Evolutionary conservation across 1,284 basidiomycete genomes (phyloP), one percentile per base, ranked within the genome.

Genomic region (Xerocomus nothofagi): DNA sequence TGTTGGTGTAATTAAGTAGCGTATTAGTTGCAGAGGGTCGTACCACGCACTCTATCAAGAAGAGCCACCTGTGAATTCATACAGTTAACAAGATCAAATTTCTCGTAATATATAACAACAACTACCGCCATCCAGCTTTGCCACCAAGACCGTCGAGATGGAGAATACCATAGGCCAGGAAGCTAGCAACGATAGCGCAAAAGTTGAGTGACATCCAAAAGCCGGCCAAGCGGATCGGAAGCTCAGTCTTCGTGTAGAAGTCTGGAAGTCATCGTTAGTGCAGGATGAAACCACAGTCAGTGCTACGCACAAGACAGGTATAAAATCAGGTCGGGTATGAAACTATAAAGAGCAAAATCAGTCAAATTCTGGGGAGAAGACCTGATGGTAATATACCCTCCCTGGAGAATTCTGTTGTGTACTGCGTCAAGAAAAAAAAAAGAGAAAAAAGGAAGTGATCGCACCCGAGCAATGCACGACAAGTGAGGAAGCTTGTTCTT

Each of bases 81-180:
- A 17, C 0, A 3, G 15, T 14, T 3, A 15, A 30, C 6, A 24
- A 23, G 10, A 18, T 39, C 3, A 30, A 10, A 26, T 1, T 6
- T 31, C 14, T 36, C n/a, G 6, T 29, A 30, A 10, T 6, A 6
- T 5, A 20, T n/a, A 26, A 0, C 8, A 4, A 14, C 23, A 30
- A 57, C 69, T 62, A 75, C 74, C 83, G 69, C 82, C 83, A 84
- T 17, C 83, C 83, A 3, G 77, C 78, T 26, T 73, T 70, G 0
- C 80, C 86, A 6, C 65, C 66, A 4, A 80, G 62, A 9, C 82
- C 84, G 17, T 81, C 69, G 67, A 90, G 75, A 38, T 75, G 76
- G 12, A 89, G 68, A 20, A 86, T 75, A 3, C 85, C 85, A n/a
- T 77, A 81, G 0, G 82, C 84, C 8, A 88, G 61, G 68, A 88